Percentiles rank a stretch among this genome's conserved stretches.
These are phyloP conservation scores for Dictyostelium brefeldianum DNA, from an alignment of 78 protist genomes.

Conservation along the genomic window DNA sequence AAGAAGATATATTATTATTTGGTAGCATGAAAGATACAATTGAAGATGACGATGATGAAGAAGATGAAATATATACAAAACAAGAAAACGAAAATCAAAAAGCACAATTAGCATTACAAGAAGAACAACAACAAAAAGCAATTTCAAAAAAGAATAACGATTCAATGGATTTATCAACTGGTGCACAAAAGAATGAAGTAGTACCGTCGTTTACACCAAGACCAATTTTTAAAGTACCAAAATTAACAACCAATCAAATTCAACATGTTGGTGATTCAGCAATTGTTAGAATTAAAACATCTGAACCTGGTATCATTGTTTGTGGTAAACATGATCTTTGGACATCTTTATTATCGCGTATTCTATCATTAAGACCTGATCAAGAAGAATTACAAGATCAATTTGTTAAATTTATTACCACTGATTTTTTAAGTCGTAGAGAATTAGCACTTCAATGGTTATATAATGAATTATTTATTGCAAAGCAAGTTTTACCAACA, in stretches of 20 bases:
- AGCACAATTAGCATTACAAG: no score
- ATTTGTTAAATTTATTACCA: conserved; percentile 21
- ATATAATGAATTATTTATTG: conserved; percentile 38
- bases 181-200: background rate
- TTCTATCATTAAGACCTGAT: conserved; percentile 21
- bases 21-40: background rate
- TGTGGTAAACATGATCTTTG: conserved; percentile 43
- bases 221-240: conserved; percentile 28
- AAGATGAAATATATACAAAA: background rate
- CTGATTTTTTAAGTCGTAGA: conserved; percentile 21
- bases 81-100: conserved; percentile 32
- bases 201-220: background rate
- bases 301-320: conserved; percentile 26
- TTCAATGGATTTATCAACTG: background rate
- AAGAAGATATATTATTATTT: background rate
- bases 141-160: background rate
- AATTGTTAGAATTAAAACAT: background rate
- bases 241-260: background rate
- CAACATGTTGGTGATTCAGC: conserved; percentile 14
- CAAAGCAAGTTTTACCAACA: background rate
- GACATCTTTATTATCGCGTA: conserved; percentile 29
- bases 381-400: background rate
- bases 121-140: background rate
- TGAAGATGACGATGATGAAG: background rate
- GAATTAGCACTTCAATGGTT: conserved; percentile 72